phyloP scores from a whole-genome alignment of 768 basidiomycete genomes.

The Suillus spraguei region DNA sequence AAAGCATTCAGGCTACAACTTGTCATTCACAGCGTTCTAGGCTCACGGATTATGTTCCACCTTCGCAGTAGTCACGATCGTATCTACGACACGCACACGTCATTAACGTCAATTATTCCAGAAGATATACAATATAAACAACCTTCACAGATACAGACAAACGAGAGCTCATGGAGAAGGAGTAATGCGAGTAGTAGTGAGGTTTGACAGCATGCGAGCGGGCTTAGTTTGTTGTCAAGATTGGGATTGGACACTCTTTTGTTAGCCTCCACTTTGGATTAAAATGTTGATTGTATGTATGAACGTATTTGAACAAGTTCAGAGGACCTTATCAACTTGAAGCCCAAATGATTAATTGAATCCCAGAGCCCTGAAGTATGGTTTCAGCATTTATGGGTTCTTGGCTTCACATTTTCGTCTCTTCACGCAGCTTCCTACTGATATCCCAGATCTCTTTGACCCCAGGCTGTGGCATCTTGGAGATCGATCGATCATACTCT shows the following conservation, averaged over 20 bases:
- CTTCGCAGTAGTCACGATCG: conserved; percentile 22
- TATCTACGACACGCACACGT: background rate
- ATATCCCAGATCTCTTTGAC: too few relatives aligned
- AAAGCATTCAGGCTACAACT: conserved; percentile 18
- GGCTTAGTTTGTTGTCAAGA: background rate
- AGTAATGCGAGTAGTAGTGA: background rate
- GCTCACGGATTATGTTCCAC: conserved; percentile 32
- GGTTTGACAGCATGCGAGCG: background rate
- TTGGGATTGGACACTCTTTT: background rate
- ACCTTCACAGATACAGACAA: background rate
- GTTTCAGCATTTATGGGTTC: too few relatives aligned
- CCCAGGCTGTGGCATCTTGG: too few relatives aligned
- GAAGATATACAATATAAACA: background rate
- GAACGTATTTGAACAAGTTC: background rate
- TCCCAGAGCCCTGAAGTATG: too few relatives aligned
- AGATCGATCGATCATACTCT: too few relatives aligned
- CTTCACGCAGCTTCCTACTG: too few relatives aligned
- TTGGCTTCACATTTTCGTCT: too few relatives aligned
- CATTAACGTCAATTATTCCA: too few relatives aligned
- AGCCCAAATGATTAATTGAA: too few relatives aligned
- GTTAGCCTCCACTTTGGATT: background rate
- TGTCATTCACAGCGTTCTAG: conserved; percentile 28
- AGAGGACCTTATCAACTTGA: too few relatives aligned
- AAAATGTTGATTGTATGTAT: background rate
- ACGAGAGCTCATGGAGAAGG: background rate